Base-by-base conservation (phyloP, 768 basidiomycete genomes). In the Coprinopsis marcescibilis region DNA sequence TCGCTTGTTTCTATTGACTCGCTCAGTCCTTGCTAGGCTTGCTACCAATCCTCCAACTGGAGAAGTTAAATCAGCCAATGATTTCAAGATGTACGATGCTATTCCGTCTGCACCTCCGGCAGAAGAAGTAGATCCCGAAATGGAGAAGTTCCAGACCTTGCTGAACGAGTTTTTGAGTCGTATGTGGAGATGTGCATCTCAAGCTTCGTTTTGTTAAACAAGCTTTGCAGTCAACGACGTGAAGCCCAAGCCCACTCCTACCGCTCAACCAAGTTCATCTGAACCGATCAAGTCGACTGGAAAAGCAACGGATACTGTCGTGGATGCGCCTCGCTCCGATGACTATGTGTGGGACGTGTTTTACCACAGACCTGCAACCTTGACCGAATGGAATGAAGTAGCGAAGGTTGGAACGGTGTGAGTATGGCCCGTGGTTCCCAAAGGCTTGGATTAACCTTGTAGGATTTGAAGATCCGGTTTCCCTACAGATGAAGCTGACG, bases 321-420 rank as follows among this genome's bases (percentile, higher is more conserved):
- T 32, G 43, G 42, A 46, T 26, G 25, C 42, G 13, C 27, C 53
- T 15, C 32, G 20, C 8, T 39, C 52, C 4, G 73, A 73, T 21
- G 88, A 89, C 55, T 90, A 86, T 53, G 88, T 90, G 19, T 89
- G 83, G 79, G 88, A 90, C 56, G 77, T 90, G 17, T 90, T 89
- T 57, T 89, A 87, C 54, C 84, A 83, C 52, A 71, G 80, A 19
- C 81, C 82, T 0, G 71, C 73, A 15, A 72, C 78, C 10, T 60
- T 78, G 32, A 71, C 70, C 14, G 80, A 84, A 61, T 80, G 81
- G 74, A 77, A 77, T 45, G 70, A 75, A 15, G 43, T 56, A 21
- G 70, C 68, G 25, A 76, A 77, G 37, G 65, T 85, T 45, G 88
- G 74, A 15, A 88, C 78, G 0, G 57, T 85, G 86, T 89, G 60